These are phyloP conservation scores for Aspergillus campestris DNA, from an alignment of 495 filamentous ascomycete genomes.

Conservation along the genomic window DNA sequence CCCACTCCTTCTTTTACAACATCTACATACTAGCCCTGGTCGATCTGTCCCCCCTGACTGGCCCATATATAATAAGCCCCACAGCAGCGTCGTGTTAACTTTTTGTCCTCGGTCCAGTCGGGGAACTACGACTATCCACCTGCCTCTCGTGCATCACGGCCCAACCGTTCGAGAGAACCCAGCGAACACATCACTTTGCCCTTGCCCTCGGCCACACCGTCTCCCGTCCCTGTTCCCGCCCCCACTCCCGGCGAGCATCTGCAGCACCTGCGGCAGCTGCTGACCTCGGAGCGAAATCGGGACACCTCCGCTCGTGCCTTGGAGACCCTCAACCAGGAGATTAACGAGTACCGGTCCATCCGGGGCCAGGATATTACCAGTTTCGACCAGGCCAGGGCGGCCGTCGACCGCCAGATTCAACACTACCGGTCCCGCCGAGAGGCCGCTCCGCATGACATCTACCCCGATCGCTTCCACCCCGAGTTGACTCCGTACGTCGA, in stretches of 20 bases:
- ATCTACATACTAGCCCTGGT: background rate
- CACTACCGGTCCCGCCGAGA: slow-evolving; percentile 9
- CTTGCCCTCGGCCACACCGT: too few species aligned
- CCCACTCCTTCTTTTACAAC: background rate
- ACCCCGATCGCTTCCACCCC: slow-evolving; percentile 5
- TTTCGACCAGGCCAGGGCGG: slow-evolving; percentile 20
- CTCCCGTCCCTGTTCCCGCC: too few species aligned
- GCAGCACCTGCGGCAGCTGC: slow-evolving; percentile 33
- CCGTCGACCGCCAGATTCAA: slow-evolving; percentile 20
- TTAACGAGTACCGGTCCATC: slow-evolving; percentile 22
- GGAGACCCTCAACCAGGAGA: slow-evolving; percentile 31
- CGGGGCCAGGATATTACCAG: slow-evolving; percentile 12
- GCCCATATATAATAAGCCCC: too few species aligned
- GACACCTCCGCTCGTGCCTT: slow-evolving; percentile 32
- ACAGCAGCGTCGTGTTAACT: slow-evolving; percentile 9
- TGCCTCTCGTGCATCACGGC: slow-evolving; percentile 26
- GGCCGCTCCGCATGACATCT: slow-evolving; percentile 7
- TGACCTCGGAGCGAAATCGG: slow-evolving; percentile 28
- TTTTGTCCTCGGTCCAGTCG: slow-evolving; percentile 35
- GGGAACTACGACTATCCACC: slow-evolving; percentile 50
- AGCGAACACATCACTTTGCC: slow-evolving; percentile 1
- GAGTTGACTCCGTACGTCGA: background rate
- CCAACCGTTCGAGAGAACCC: background rate
- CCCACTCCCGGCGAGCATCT: slow-evolving; percentile 13
- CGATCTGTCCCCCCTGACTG: too few species aligned